phyloP scores from a whole-genome alignment of 2,329 filamentous ascomycete genomes.

The Cordyceps pruinosa region DNA sequence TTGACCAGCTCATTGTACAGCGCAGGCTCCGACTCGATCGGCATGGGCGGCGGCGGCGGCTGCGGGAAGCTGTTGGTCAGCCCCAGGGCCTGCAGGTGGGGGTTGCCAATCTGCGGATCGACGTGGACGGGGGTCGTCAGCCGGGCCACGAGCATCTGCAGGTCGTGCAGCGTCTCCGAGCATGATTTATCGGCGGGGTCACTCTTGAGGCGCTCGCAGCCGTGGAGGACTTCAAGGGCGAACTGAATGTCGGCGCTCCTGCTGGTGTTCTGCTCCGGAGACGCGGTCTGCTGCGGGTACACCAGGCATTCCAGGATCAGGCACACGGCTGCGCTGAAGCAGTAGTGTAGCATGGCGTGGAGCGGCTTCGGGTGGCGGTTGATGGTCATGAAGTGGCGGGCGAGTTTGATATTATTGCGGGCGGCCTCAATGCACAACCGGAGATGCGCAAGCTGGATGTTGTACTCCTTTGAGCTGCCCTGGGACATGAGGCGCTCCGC shows the following conservation, averaged over 20 bases:
- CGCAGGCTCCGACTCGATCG: conserved; percentile 25
- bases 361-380: conserved; percentile 34
- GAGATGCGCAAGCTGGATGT: conserved; percentile 15
- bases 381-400: conserved; percentile 31
- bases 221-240: conserved; percentile 35
- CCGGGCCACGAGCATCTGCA: conserved; percentile 29
- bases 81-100: conserved; percentile 14
- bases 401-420: conserved; percentile 38
- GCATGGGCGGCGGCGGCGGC: conserved; percentile 19
- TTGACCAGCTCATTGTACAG: conserved; percentile 30
- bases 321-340: conserved; percentile 44
- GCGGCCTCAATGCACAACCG: conserved; percentile 23
- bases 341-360: conserved; percentile 39
- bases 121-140: conserved; percentile 22
- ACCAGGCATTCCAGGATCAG: conserved; percentile 40
- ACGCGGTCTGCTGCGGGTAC: conserved; percentile 22
- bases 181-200: conserved; percentile 34
- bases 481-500: conserved; percentile 32
- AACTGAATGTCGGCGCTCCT: conserved; percentile 31
- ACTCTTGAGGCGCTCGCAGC: conserved; percentile 28
- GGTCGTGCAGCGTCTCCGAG: conserved; percentile 31
- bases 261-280: conserved; percentile 16
- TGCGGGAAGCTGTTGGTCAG: conserved; percentile 9
- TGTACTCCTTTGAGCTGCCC: conserved; percentile 17
- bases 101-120: conserved; percentile 18